These are phyloP conservation scores for Tylopilus sp. DNA, from an alignment of 768 basidiomycete species.

Conservation along the genomic window DNA sequence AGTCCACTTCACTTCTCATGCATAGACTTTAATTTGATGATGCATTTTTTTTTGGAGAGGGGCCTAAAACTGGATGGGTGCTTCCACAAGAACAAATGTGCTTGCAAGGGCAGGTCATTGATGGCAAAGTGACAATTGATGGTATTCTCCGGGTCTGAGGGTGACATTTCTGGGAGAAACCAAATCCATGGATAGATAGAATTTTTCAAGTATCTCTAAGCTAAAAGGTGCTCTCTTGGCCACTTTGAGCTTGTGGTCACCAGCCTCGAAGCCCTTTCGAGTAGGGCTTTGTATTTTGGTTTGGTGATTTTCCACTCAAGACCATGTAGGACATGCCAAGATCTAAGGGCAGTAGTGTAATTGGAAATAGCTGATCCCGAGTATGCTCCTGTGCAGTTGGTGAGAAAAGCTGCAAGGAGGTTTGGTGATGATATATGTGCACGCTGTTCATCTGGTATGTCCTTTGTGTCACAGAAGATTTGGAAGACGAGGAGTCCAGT, in stretches of 20 bases:
- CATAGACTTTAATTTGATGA: not conserved
- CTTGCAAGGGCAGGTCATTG: too few relatives aligned
- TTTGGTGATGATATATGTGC: accelerated
- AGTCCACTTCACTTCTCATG: too few relatives aligned
- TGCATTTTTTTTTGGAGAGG: not conserved
- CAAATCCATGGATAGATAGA: not conserved
- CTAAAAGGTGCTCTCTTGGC: not conserved
- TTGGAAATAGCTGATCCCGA: not conserved
- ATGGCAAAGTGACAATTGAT: too few relatives aligned
- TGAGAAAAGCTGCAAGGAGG: not conserved
- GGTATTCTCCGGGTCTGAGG: too few relatives aligned
- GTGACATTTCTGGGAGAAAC: not conserved
- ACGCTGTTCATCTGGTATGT: not conserved
- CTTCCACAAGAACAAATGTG: not conserved
- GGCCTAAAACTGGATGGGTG: not conserved
- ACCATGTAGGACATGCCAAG: slow-evolving; percentile 3
- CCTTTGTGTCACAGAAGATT: not conserved
- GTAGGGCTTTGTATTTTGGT: not conserved
- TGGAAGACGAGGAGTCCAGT: not conserved
- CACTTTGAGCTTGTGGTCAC: not conserved
- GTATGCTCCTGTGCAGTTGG: not conserved
- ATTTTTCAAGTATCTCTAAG: too few relatives aligned
- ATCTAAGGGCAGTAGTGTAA: accelerated
- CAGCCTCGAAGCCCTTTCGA: not conserved
- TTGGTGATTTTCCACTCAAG: not conserved